A percentile compares a stretch with the other conserved stretches of the same genome.
These are phyloP conservation scores for Gossypium rotundifolium DNA, from an alignment of 345 rosid species.

Conservation along the genomic window DNA sequence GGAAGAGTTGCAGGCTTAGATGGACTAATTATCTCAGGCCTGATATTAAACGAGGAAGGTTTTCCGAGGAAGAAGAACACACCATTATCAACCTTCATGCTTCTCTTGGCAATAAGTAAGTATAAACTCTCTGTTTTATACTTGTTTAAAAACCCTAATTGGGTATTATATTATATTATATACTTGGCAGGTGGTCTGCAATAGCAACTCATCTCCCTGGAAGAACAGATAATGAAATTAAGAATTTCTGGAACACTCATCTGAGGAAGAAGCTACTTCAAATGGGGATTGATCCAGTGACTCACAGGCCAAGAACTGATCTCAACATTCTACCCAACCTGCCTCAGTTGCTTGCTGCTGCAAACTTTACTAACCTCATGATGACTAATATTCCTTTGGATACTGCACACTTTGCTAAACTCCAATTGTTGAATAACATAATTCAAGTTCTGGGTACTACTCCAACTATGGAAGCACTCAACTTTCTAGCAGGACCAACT, in stretches of 20 bases:
- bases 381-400: constrained; percentile 25
- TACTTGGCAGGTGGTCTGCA: constrained; percentile 58
- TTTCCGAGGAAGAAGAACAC: constrained; percentile 67
- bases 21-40: constrained; percentile 85
- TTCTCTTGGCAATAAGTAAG: constrained; percentile 71
- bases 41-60: constrained; percentile 70
- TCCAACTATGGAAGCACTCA: constrained; percentile 25
- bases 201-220: constrained; percentile 73
- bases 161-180: not conserved
- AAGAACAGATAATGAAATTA: constrained; percentile 70
- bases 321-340: constrained; percentile 42
- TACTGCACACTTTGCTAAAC: constrained; percentile 41
- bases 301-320: constrained; percentile 72
- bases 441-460: constrained; percentile 32
- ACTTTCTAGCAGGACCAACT: constrained; percentile 14
- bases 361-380: constrained; percentile 36
- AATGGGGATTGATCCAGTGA: constrained; percentile 77
- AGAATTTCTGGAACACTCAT: constrained; percentile 82
- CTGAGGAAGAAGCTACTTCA: constrained; percentile 71
- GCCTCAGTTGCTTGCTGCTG: constrained; percentile 52
- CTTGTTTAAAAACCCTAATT: not conserved
- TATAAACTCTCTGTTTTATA: not conserved
- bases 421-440: constrained; percentile 44
- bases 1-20: constrained; percentile 73
- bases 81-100: constrained; percentile 61